Conservation (phyloP, 2,329 filamentous ascomycete genomes). For the Trichoderma sp. region DNA sequence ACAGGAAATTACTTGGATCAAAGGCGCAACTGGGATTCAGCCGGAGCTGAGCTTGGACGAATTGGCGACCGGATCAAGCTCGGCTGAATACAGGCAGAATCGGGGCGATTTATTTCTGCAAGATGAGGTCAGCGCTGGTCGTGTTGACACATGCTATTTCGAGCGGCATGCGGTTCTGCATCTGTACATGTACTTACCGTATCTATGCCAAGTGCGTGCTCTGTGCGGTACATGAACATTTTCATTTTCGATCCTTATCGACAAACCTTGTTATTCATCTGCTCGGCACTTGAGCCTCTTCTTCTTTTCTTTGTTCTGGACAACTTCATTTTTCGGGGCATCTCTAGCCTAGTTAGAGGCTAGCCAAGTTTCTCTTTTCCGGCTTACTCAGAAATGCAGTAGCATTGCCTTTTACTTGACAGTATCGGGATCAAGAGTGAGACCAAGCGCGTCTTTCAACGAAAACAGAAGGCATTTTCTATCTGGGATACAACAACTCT, state of each 20-base stretch:
- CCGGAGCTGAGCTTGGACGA: background rate
- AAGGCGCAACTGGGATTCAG: background rate
- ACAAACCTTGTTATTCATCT: background rate
- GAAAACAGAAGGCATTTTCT: background rate
- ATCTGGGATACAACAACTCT: background rate
- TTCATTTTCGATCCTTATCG: background rate
- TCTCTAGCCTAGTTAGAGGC: background rate
- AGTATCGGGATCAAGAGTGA: background rate
- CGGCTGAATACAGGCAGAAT: constrained; percentile 6
- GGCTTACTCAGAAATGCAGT: background rate
- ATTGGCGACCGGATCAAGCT: constrained; percentile 17
- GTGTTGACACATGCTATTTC: background rate
- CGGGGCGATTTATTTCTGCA: background rate
- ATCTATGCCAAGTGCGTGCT: background rate
- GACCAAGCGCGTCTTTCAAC: background rate
- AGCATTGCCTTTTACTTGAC: background rate
- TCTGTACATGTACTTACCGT: background rate
- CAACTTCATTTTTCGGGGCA: background rate
- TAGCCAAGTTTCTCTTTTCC: constrained; percentile 4
- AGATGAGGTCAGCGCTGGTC: constrained; percentile 12
- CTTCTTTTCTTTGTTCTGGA: background rate
- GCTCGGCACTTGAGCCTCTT: background rate
- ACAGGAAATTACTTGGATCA: background rate
- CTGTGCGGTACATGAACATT: background rate
- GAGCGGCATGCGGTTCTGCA: background rate